Evolutionary conservation across 73 alveolate species (phyloP), one percentile per base, ranked within the genome.

Genomic region (Symbiodinium natans): DNA sequence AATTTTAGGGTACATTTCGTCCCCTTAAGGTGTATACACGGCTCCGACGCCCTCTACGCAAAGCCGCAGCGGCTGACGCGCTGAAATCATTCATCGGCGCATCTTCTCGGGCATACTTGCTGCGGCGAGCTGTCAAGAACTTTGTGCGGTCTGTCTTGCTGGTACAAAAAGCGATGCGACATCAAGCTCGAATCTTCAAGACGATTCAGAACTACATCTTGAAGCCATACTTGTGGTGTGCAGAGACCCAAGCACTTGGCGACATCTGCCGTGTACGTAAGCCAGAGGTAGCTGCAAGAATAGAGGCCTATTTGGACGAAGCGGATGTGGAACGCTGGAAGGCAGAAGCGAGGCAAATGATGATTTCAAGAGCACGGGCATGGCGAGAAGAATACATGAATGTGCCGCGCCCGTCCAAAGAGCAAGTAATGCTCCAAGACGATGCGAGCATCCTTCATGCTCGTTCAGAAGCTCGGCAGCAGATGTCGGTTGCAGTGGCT

Each of bases 101-200:
- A 41, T 68, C 97, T 9, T 82, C 97, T 10, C 97, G 97, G 1
- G 41, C 97, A 10, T 90, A 90, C 56, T n/a, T 71, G 97, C 54
- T 90, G 27, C 97, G 97, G 11, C 46, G 97, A 31, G 46, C 97
- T 23, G 97, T 90, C 38, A 90, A 90, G 97, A 19, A 41, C 77
- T 90, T 90, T 48, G 80, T 90, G 89, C 83, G 80, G 31, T 68
- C 97, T 2, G 97, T 90, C 33, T 82, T 90, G 75, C 21, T 90
- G 87, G 97, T 90, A 38, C 97, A 90, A 46, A 31, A 85, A 56
- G 97, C 97, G 29, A n/a, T 90, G 97, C 87, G 97, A 31, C 97
- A 90, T 36, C 97, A 90, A 31, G 97, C 97, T 21, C 97, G 80
- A 39, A 90, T 90, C 97, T 90, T 71, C 38, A 56, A 54, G 34